phyloP scores from a whole-genome alignment of 352 stramenopile species.

The Globisporangium ultimum region DNA sequence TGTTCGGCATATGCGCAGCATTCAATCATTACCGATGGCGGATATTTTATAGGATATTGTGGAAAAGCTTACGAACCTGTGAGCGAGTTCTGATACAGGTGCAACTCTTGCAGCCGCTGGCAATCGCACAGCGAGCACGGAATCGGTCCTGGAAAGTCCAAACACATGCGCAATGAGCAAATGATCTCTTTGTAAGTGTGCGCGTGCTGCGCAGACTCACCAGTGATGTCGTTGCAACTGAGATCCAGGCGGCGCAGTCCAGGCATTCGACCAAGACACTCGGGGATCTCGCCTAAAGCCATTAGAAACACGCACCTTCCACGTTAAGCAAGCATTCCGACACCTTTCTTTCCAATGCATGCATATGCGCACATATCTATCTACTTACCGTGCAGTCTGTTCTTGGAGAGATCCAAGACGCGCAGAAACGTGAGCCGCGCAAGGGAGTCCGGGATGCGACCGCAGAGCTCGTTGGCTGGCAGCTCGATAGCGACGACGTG shows the following conservation, averaged over 20 bases:
- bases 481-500: slow-evolving; percentile 77
- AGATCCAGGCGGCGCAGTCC: slow-evolving; percentile 62
- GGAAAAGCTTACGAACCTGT: slow-evolving; percentile 21
- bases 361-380: slow-evolving; percentile 23
- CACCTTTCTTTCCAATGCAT: too few relatives aligned
- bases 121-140: slow-evolving; percentile 44
- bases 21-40: too few relatives aligned
- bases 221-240: slow-evolving; percentile 78
- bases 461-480: slow-evolving; percentile 61
- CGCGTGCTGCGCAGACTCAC: slow-evolving; percentile 13
- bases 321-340: too few relatives aligned
- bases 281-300: slow-evolving; percentile 46
- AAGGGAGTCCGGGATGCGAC: slow-evolving; percentile 33
- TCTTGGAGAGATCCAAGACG: slow-evolving; percentile 81
- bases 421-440: slow-evolving; percentile 60
- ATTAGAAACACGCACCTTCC: not conserved
- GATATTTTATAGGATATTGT: not conserved
- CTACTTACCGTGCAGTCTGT: slow-evolving; percentile 40
- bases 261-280: slow-evolving; percentile 44
- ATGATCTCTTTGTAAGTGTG: not conserved
- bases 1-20: slow-evolving; percentile 1
- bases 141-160: slow-evolving; percentile 29
- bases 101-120: slow-evolving; percentile 63
- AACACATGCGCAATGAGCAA: not conserved
- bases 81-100: slow-evolving; percentile 79